phyloP scores from a whole-genome alignment of 257 asterid genomes.

The Petunia secreta region DNA sequence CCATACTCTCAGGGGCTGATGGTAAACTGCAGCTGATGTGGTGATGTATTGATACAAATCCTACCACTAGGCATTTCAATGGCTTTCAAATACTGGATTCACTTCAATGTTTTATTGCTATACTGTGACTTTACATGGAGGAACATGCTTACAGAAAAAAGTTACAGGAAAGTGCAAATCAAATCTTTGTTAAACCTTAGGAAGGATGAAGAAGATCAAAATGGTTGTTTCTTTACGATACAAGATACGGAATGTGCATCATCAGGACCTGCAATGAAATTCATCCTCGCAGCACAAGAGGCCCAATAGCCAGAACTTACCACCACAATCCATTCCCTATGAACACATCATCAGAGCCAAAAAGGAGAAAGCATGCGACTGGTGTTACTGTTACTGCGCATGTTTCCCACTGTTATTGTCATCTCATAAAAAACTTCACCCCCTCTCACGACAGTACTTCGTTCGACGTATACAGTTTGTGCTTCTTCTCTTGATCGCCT shows the following conservation, averaged over 20 bases:
- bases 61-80: too few relatives aligned
- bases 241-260: not conserved
- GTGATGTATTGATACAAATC: too few relatives aligned
- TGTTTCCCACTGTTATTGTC: not conserved
- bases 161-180: not conserved
- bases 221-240: not conserved
- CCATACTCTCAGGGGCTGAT: too few relatives aligned
- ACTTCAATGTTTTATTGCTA: not conserved
- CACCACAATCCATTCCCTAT: not conserved
- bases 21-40: too few relatives aligned
- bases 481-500: not conserved
- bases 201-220: not conserved
- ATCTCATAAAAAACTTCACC: not conserved
- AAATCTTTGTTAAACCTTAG: not conserved
- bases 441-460: not conserved
- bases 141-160: not conserved
- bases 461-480: not conserved
- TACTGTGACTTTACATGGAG: not conserved
- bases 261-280: not conserved
- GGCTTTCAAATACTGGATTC: too few relatives aligned
- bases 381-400: not conserved
- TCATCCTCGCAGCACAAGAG: too few relatives aligned
- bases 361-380: not conserved
- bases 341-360: not conserved
- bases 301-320: too few relatives aligned